Evolutionary conservation across 2,329 filamentous ascomycete genomes (phyloP).

Genomic region (Metarhizium humberi): DNA sequence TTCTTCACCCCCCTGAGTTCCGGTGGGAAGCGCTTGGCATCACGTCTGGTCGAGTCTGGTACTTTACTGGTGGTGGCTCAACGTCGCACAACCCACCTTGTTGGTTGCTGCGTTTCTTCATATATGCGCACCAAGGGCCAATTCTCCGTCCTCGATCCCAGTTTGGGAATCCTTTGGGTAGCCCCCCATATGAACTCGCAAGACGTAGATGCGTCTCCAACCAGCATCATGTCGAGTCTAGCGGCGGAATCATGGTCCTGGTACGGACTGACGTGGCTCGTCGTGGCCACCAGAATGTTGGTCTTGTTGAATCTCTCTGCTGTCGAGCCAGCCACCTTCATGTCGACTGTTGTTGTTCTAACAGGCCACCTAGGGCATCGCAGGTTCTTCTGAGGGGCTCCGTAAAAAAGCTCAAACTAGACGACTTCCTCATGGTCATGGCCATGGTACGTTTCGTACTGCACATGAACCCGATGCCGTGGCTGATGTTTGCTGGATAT

Average conservation of each 20-base stretch:
- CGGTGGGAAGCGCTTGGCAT: too few species aligned
- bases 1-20: not conserved
- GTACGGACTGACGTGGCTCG: slow-evolving; percentile 30
- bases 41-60: too few species aligned
- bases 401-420: slow-evolving; percentile 38
- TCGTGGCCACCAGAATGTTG: slow-evolving; percentile 31
- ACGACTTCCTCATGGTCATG: slow-evolving; percentile 40
- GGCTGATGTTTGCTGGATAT: not conserved
- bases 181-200: not conserved
- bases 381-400: slow-evolving; percentile 32
- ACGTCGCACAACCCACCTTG: too few species aligned
- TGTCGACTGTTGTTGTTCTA: not conserved
- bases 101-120: too few species aligned
- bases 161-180: not conserved
- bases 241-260: slow-evolving; percentile 33
- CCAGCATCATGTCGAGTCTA: slow-evolving; percentile 19
- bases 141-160: too few species aligned
- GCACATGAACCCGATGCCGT: not conserved
- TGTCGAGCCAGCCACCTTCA: not conserved
- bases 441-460: slow-evolving; percentile 28
- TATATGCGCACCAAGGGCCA: too few species aligned
- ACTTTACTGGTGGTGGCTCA: too few species aligned
- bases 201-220: not conserved
- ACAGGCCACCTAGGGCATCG: slow-evolving; percentile 19
- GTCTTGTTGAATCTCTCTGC: slow-evolving; percentile 7